These are phyloP conservation scores for Candida ulmi DNA, from an alignment of 805 yeast genomes.

Conservation along the genomic window DNA sequence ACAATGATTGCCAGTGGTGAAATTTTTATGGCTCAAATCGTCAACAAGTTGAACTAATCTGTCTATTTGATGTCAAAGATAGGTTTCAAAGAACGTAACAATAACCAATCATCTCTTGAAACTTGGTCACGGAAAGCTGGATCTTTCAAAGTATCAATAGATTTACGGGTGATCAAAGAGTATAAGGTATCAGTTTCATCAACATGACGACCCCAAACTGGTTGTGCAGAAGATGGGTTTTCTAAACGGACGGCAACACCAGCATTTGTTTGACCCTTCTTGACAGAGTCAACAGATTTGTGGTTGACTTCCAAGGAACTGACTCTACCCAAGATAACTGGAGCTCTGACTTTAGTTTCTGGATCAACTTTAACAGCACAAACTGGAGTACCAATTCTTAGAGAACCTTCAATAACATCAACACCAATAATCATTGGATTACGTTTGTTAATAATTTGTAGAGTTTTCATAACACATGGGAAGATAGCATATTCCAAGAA, in stretches of 20 bases:
- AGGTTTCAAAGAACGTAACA: constrained; percentile 82
- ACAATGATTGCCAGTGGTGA: too few species aligned
- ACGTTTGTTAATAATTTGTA: constrained; percentile 96
- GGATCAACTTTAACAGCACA: constrained; percentile 91
- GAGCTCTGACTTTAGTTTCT: constrained; percentile 64
- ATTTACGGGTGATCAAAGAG: constrained; percentile 83
- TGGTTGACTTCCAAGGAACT: constrained; percentile 95
- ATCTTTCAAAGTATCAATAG: constrained; percentile 96
- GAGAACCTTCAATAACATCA: constrained; percentile 87
- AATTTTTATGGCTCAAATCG: too few species aligned
- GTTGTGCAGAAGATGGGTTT: constrained; percentile 86
- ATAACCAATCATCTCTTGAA: constrained; percentile 91
- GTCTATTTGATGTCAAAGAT: constrained; percentile 66
- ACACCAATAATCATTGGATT: constrained; percentile 99
- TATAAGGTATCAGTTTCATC: constrained; percentile 88
- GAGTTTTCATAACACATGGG: constrained; percentile 92
- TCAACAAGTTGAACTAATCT: neutral
- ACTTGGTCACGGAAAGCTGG: constrained; percentile 96
- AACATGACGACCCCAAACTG: constrained; percentile 98
- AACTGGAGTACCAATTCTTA: constrained; percentile 91
- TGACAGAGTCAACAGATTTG: constrained; percentile 69
- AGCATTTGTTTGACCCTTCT: constrained; percentile 93
- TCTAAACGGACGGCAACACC: constrained; percentile 99
- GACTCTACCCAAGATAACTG: constrained; percentile 77
- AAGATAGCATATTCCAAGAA: constrained; percentile 83